Evolutionary conservation across 2,329 filamentous ascomycete genomes (phyloP), one percentile per base, ranked within the genome.

Genomic region (Dothideomycetes sp.): DNA sequence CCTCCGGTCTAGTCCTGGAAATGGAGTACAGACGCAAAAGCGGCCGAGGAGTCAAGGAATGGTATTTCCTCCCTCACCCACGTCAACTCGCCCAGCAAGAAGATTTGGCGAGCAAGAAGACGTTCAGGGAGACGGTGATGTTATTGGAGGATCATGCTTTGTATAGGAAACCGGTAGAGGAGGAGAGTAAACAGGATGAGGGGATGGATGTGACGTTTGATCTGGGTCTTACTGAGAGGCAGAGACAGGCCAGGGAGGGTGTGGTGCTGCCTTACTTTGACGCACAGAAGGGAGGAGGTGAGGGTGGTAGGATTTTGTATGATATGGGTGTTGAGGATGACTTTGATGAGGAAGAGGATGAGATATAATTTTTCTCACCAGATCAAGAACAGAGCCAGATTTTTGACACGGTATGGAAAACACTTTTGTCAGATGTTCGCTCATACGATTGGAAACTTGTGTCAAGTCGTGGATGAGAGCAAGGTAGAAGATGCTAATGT

Each of bases 271-370:
- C 91, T 12, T 96, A 98, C 60, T 95, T 93, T 62, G 91, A 98
- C 67, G 91, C 91, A 17, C 91, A 98, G 70, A 84, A 78, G 39
- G 75, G 73, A 4, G 67, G 76, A 1, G 88, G 88, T 0, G 86
- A 94, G 53, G 89, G 91, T 4, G 91, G 91, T 0, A 74, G 89
- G 46, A 98, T 98, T 49, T 58, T 98, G 54, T 98, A 98, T 59
- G 89, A 96, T 52, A 94, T 96, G 84, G 89, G 88, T 1, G 76
- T 79, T 47, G 91, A 96, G 65, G 91, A 98, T 62, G 87, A 96
- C 59, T 96, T 95, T 64, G 88, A 94, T 52, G 88, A 94, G 45
- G 87, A 94, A 56, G 87, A 95, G 55, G 88, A 95, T 64, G 88
- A 95, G 64, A 87, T 89, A 50, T 88, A 64, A 60, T 13, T 6